phyloP scores from a whole-genome alignment of 441 rosid genomes.

The Adansonia rubrostipa region DNA sequence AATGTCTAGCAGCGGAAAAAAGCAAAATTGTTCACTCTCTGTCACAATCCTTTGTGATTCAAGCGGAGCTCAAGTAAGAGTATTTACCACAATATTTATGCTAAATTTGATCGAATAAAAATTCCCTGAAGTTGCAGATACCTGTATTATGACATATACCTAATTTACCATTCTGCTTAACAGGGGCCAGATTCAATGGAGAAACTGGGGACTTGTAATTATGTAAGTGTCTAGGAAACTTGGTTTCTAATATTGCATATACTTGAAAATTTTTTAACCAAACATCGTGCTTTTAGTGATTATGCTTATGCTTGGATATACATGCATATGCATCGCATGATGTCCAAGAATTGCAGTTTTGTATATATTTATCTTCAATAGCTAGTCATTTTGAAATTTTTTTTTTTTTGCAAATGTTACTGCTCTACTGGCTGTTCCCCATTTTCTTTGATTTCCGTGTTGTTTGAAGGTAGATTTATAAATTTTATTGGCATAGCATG shows the following conservation, averaged over 20 bases:
- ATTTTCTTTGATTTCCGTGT: neutral
- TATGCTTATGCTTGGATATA: constrained; percentile 7
- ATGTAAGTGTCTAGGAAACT: constrained; percentile 56
- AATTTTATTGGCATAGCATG: neutral
- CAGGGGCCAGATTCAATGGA: constrained; percentile 75
- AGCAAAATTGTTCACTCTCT: constrained; percentile 75
- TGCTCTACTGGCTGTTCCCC: neutral
- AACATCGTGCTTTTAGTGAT: neutral
- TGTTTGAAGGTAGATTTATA: neutral
- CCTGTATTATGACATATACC: constrained; percentile 25
- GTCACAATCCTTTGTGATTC: constrained; percentile 77
- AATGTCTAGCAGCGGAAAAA: constrained; percentile 53
- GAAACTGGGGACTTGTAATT: constrained; percentile 67
- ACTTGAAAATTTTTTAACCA: neutral
- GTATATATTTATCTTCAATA: neutral
- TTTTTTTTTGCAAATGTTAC: neutral
- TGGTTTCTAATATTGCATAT: neutral
- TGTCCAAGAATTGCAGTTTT: constrained; percentile 4
- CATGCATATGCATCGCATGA: neutral
- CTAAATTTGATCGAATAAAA: constrained; percentile 10
- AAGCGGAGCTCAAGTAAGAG: constrained; percentile 62
- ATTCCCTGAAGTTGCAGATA: constrained; percentile 26
- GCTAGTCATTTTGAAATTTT: neutral
- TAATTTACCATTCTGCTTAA: constrained; percentile 34
- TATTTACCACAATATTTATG: constrained; percentile 32